These are phyloP conservation scores for Tricharina praecox DNA, from an alignment of 495 filamentous ascomycete genomes.

Conservation along the genomic window DNA sequence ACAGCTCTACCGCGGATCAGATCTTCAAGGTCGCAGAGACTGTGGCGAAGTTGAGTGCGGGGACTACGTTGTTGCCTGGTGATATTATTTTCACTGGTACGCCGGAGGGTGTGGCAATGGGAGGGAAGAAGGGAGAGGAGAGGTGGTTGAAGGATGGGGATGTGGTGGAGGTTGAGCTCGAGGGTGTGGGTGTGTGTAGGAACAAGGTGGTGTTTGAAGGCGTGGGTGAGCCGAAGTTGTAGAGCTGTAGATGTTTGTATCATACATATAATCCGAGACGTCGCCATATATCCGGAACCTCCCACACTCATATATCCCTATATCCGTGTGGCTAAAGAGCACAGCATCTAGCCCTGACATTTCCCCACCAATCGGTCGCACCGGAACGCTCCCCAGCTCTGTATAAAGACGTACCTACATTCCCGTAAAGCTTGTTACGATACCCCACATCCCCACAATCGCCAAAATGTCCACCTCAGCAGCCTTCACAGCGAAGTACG, in stretches of 20 bases:
- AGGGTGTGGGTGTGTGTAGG: conserved; percentile 50
- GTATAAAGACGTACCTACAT: not conserved
- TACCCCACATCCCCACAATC: not conserved
- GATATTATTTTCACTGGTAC: conserved; percentile 80
- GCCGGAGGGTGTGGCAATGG: conserved; percentile 68
- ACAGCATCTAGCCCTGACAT: not conserved
- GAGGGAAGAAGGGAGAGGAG: conserved; percentile 47
- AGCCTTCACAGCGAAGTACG: conserved; percentile 3
- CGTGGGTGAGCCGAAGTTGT: conserved; percentile 37
- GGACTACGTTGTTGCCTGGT: conserved; percentile 60
- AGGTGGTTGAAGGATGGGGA: conserved; percentile 70
- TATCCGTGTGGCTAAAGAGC: too few relatives aligned
- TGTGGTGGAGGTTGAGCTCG: conserved; percentile 55
- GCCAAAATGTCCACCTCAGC: not conserved
- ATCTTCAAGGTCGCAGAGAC: conserved; percentile 62
- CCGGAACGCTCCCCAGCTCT: too few relatives aligned
- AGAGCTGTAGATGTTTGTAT: too few relatives aligned
- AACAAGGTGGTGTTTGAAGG: conserved; percentile 53
- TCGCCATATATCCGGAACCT: too few relatives aligned
- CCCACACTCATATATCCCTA: too few relatives aligned
- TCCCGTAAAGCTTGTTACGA: not conserved
- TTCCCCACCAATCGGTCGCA: not conserved
- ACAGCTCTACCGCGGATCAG: conserved; percentile 61
- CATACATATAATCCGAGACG: too few relatives aligned
- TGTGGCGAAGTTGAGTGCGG: conserved; percentile 57